Conservation (phyloP, 768 basidiomycete genomes). For the Russula virescens region DNA sequence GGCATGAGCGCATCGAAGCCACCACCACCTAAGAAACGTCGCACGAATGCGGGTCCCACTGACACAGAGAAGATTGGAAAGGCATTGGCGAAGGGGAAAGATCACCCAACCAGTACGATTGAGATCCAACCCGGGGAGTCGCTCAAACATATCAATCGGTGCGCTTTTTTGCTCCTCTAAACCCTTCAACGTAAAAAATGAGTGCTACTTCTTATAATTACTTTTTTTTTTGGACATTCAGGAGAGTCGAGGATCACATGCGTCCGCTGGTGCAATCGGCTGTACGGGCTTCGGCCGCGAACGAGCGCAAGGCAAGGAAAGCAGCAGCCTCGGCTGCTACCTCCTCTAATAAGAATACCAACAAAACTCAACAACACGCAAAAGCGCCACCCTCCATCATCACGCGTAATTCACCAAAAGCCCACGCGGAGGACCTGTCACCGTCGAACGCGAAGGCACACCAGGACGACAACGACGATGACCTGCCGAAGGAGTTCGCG, state of each 20-base stretch:
- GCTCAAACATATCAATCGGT: slow-evolving; percentile 73
- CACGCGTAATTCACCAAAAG: neutral
- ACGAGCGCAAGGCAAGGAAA: slow-evolving; percentile 41
- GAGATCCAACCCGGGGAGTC: slow-evolving; percentile 63
- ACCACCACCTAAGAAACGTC: slow-evolving; percentile 26
- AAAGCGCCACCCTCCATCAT: neutral
- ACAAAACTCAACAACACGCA: slow-evolving; percentile 7
- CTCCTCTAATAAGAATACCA: neutral
- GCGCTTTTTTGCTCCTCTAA: no score
- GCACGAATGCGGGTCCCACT: slow-evolving; percentile 24
- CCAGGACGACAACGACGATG: slow-evolving; percentile 9
- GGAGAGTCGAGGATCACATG: slow-evolving; percentile 71
- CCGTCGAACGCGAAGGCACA: neutral
- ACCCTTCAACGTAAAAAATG: no score
- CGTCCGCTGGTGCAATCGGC: slow-evolving; percentile 57
- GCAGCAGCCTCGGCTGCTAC: slow-evolving; percentile 30
- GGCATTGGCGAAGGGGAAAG: neutral
- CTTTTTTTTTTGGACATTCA: slow-evolving; percentile 30
- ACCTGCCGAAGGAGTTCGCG: slow-evolving; percentile 43
- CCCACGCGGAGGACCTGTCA: neutral
- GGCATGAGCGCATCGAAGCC: neutral
- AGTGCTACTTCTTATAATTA: no score
- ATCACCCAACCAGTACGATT: slow-evolving; percentile 24
- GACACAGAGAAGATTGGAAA: slow-evolving; percentile 17
- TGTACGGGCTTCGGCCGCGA: slow-evolving; percentile 49